Evolutionary conservation across 192 early-diverging fungal species (phyloP).

Genomic region (Coemansia sp.): DNA sequence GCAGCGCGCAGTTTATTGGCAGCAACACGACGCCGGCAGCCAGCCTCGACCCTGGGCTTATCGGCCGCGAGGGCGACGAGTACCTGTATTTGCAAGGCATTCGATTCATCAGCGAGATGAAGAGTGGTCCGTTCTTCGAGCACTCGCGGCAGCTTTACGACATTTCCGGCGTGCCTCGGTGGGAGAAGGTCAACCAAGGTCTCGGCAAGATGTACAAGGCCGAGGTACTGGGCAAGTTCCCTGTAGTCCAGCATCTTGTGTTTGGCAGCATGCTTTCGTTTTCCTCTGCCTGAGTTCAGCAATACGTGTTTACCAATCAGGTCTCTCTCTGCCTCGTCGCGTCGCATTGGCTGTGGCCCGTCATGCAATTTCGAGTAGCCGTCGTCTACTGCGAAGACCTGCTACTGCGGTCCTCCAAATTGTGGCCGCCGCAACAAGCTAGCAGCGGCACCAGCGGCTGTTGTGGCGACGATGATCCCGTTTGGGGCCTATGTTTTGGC

Average conservation of each 20-base stretch:
- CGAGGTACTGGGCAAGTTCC: conserved; percentile 75
- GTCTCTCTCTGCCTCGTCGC: too few relatives aligned
- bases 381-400: neutral
- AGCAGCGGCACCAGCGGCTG: neutral
- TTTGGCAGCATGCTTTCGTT: conserved; percentile 68
- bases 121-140: conserved; percentile 74
- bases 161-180: conserved; percentile 71
- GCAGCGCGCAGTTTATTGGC: conserved; percentile 86
- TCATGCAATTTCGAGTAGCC: too few relatives aligned
- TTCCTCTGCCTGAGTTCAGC: neutral
- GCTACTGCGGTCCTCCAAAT: neutral
- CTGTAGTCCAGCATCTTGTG: conserved; percentile 79
- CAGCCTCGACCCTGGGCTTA: conserved; percentile 64
- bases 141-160: conserved; percentile 81
- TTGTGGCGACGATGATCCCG: too few relatives aligned
- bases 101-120: conserved; percentile 73
- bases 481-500: neutral
- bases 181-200: conserved; percentile 76
- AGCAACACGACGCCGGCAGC: conserved; percentile 72
- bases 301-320: too few relatives aligned
- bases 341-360: too few relatives aligned
- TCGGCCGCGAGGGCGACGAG: conserved; percentile 65
- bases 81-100: conserved; percentile 91
- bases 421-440: neutral
- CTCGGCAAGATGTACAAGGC: conserved; percentile 79